phyloP scores from a whole-genome alignment of 176 grass and related monocot species.

The Rhynchospora tenuis region DNA sequence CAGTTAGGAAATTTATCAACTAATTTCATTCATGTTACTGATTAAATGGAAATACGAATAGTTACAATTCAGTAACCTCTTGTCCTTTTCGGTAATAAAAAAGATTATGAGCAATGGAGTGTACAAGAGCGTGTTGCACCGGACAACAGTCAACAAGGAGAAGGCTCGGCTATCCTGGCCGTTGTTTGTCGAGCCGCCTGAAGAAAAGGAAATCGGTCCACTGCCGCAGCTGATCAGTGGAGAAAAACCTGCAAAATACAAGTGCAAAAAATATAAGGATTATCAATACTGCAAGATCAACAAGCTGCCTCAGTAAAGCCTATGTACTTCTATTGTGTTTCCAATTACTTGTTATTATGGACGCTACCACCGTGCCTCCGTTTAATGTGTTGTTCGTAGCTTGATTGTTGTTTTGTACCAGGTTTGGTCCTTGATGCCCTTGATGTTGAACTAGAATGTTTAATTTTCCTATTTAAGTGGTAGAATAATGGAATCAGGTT shows the following conservation, averaged over 20 bases:
- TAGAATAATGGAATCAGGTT: too few relatives aligned
- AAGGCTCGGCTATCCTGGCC: constrained; percentile 15
- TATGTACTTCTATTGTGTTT: neutral
- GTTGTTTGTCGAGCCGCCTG: neutral
- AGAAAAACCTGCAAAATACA: constrained; percentile 5
- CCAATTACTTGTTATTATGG: neutral
- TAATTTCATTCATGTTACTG: too few relatives aligned
- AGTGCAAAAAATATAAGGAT: neutral
- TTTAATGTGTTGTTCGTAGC: neutral
- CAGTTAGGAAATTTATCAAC: too few relatives aligned
- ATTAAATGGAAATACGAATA: too few relatives aligned
- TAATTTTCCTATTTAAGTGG: too few relatives aligned
- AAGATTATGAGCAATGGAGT: constrained; percentile 6
- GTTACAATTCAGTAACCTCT: too few relatives aligned
- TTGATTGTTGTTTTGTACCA: too few relatives aligned
- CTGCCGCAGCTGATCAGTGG: neutral
- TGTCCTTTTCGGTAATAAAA: too few relatives aligned
- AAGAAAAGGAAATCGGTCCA: constrained; percentile 17
- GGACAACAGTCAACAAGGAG: constrained; percentile 19
- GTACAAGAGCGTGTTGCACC: constrained; percentile 19
- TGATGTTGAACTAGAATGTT: too few relatives aligned
- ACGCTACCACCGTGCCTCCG: neutral
- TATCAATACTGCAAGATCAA: constrained; percentile 22
- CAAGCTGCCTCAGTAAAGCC: neutral
- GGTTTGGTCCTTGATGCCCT: too few relatives aligned